These are phyloP conservation scores for Diaporthe ampelina DNA, from an alignment of 2,329 filamentous ascomycete species.

Conservation along the genomic window DNA sequence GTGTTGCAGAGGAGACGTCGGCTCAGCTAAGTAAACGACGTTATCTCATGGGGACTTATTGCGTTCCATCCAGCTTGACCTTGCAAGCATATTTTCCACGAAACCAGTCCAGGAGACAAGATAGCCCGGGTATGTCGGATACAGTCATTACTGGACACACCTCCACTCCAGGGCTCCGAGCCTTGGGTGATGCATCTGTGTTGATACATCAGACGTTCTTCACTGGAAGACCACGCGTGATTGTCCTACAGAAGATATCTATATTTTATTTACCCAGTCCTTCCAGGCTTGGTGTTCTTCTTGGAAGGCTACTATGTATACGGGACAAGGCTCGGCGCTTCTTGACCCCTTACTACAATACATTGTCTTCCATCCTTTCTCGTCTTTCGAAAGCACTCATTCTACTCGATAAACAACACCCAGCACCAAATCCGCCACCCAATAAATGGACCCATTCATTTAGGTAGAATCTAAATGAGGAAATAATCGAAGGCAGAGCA, in stretches of 20 bases:
- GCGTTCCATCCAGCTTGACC: too few species aligned
- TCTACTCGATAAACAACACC: background rate
- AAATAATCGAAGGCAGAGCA: background rate
- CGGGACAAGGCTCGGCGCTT: background rate
- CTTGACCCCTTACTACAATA: background rate
- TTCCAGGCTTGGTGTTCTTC: background rate
- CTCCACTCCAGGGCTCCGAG: too few species aligned
- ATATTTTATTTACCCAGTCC: background rate
- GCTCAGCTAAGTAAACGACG: too few species aligned
- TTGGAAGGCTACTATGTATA: background rate
- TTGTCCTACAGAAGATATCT: background rate
- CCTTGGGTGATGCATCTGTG: background rate
- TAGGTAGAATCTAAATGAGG: background rate
- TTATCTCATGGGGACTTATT: too few species aligned
- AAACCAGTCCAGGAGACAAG: too few species aligned
- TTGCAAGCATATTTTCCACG: too few species aligned
- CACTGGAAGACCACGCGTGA: background rate
- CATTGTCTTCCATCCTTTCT: background rate
- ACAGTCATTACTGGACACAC: too few species aligned
- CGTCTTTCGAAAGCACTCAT: too few species aligned
- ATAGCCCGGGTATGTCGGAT: too few species aligned
- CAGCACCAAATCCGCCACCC: background rate
- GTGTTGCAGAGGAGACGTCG: too few species aligned
- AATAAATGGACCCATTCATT: constrained; percentile 1
- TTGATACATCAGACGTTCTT: background rate